phyloP scores from a whole-genome alignment of 2,329 filamentous ascomycete genomes.

The Trichoderma semiorbis region DNA sequence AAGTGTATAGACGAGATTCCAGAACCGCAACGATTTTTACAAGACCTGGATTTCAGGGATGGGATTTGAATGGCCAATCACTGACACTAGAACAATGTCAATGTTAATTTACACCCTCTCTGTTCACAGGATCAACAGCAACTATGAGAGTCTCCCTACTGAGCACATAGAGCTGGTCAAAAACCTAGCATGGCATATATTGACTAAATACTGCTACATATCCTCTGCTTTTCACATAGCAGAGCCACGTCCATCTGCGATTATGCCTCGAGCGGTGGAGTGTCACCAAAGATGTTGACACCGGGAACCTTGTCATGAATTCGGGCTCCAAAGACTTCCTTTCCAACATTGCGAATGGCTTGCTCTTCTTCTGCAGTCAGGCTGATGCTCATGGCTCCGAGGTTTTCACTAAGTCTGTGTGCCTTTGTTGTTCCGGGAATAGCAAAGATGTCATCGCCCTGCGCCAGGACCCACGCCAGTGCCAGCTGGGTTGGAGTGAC shows the following conservation, averaged over 20 bases:
- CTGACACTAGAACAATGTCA: background rate
- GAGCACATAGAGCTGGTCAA: background rate
- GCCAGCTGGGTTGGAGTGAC: constrained; percentile 56
- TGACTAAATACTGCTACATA: background rate
- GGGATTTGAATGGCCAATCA: background rate
- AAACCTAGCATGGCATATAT: background rate
- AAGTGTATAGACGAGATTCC: background rate
- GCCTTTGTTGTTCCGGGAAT: constrained; percentile 51
- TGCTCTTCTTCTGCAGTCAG: background rate
- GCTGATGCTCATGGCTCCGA: background rate
- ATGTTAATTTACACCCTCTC: background rate
- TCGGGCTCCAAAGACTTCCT: background rate
- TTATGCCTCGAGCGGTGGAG: background rate
- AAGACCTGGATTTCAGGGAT: background rate
- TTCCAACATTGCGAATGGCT: background rate
- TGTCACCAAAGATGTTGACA: background rate
- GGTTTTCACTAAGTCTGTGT: background rate
- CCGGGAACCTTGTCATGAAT: background rate
- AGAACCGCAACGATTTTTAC: background rate
- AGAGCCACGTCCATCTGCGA: background rate
- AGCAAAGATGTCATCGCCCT: constrained; percentile 58
- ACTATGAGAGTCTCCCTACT: background rate
- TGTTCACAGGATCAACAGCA: background rate
- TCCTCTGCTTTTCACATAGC: background rate
- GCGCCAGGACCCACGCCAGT: constrained; percentile 60